A percentile compares a stretch with the other conserved stretches of the same genome.
phyloP scores from a whole-genome alignment of 371 early-diverging fungal species.

The Basidiobolus meristosporus region DNA sequence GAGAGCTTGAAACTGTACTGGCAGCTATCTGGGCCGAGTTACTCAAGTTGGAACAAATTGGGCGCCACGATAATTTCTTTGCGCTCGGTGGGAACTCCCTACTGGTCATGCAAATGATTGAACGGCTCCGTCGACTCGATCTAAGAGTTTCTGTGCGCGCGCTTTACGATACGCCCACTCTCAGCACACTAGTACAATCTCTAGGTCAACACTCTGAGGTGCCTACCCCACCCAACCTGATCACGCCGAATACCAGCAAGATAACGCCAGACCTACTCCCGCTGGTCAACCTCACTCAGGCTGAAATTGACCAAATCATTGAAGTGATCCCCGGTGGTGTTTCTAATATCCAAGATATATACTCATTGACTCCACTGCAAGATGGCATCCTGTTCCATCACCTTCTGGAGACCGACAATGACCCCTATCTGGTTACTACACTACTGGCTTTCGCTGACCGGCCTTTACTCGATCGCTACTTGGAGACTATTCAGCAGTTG shows the following conservation, averaged over 20 bases:
- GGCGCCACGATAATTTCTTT: slow-evolving; percentile 6
- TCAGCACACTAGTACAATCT: slow-evolving; percentile 1
- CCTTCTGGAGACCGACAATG: slow-evolving; percentile 1
- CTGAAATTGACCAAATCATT: slow-evolving; percentile 4
- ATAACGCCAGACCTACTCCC: slow-evolving; percentile 5
- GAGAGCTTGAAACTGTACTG: background rate
- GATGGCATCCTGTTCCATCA: slow-evolving; percentile 7
- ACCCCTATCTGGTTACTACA: background rate
- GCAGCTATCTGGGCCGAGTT: background rate
- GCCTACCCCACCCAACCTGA: slow-evolving; percentile 2
- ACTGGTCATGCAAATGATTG: background rate
- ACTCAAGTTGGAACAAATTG: background rate
- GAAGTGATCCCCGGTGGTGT: slow-evolving; percentile 1
- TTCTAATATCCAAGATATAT: slow-evolving; percentile 7
- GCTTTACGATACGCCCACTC: slow-evolving; percentile 1
- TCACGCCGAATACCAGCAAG: background rate
- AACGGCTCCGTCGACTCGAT: background rate
- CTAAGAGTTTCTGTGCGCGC: slow-evolving; percentile 1
- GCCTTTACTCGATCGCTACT: slow-evolving; percentile 2
- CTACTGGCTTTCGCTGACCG: background rate
- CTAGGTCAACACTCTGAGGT: background rate
- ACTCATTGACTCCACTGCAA: slow-evolving; percentile 4
- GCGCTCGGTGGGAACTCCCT: slow-evolving; percentile 1
- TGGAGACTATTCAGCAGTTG: slow-evolving; percentile 1
- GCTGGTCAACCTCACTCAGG: slow-evolving; percentile 4